phyloP scores from a whole-genome alignment of 345 rosid species.

The Kandelia obovata region DNA sequence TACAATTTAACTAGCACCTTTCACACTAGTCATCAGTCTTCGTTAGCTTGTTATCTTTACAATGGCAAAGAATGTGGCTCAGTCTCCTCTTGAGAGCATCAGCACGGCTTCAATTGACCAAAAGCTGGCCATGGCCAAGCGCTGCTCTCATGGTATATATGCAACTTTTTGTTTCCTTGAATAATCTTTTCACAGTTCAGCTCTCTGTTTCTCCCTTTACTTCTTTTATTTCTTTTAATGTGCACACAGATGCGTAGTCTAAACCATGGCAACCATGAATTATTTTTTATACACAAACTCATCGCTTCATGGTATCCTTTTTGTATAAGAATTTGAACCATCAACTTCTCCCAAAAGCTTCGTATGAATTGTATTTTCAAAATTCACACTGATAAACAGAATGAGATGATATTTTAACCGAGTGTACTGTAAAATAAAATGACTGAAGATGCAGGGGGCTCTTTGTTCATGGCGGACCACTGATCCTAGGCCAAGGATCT shows the following conservation, averaged over 20 bases:
- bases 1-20: not conserved
- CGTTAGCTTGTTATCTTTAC: not conserved
- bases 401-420: not conserved
- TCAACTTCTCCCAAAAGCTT: too few species aligned
- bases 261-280: too few species aligned
- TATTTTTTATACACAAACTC: too few species aligned
- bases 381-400: not conserved
- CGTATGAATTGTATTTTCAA: too few species aligned
- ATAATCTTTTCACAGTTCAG: not conserved
- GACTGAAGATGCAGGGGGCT: not conserved
- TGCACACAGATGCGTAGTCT: too few species aligned
- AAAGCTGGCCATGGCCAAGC: constrained; percentile 57
- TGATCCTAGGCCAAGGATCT: not conserved
- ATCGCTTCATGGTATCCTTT: too few species aligned
- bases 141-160: constrained; percentile 48
- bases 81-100: constrained; percentile 40
- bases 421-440: not conserved
- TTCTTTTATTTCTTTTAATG: not conserved
- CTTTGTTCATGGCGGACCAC: not conserved
- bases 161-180: not conserved
- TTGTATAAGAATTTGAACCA: too few species aligned
- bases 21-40: not conserved
- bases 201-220: not conserved
- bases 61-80: constrained; percentile 49
- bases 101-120: constrained; percentile 53